phyloP scores from a whole-genome alignment of 2,329 filamentous ascomycete genomes.

The Trichophyton equinum region DNA sequence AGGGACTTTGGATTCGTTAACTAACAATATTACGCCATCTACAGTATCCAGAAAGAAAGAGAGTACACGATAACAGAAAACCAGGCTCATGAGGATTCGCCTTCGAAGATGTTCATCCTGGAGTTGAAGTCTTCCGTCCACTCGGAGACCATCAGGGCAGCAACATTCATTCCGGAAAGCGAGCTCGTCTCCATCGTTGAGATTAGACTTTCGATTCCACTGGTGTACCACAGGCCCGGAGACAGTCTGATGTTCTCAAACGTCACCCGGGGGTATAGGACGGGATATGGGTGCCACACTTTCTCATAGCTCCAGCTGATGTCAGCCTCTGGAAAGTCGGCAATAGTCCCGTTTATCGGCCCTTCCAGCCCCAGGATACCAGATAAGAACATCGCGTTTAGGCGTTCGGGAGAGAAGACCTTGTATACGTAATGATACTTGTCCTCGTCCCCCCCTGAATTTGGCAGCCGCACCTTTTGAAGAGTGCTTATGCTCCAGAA shows the following conservation, averaged over 20 bases:
- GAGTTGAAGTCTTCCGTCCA: slow-evolving; percentile 13
- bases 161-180: slow-evolving; percentile 61
- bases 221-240: slow-evolving; percentile 43
- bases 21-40: slow-evolving; percentile 1
- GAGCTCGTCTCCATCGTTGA: slow-evolving; percentile 96
- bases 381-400: slow-evolving; percentile 37
- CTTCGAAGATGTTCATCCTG: slow-evolving; percentile 13
- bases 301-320: slow-evolving; percentile 70
- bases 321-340: slow-evolving; percentile 26
- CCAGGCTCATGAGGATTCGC: not conserved
- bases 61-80: not conserved
- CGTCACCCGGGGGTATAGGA: slow-evolving; percentile 67
- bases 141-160: slow-evolving; percentile 42
- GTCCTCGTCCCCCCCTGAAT: slow-evolving; percentile 11
- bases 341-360: slow-evolving; percentile 15
- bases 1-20: not conserved
- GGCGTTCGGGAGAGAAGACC: slow-evolving; percentile 47
- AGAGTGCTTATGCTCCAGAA: slow-evolving; percentile 83
- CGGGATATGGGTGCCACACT: slow-evolving; percentile 73
- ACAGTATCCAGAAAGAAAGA: not conserved
- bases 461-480: slow-evolving; percentile 48
- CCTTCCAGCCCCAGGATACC: slow-evolving; percentile 35
- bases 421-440: slow-evolving; percentile 50
- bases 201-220: slow-evolving; percentile 79
- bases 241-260: slow-evolving; percentile 69